Conservation (phyloP, 192 early-diverging fungal species). For the Rhizoclosmatium globosum region DNA sequence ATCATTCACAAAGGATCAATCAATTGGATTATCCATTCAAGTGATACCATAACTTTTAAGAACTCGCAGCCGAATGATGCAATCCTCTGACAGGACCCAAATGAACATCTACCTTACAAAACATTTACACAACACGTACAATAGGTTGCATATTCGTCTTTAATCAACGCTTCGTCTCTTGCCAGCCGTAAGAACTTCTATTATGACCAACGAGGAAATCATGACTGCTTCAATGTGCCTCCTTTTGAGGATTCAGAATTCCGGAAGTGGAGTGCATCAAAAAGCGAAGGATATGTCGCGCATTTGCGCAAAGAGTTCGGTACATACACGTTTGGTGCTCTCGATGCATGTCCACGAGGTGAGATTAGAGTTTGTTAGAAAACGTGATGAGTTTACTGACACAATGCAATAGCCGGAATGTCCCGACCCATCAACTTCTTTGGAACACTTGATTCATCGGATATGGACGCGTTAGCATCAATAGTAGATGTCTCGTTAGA, state of each 20-base stretch:
- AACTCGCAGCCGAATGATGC: too few species aligned
- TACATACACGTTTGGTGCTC: slow-evolving; percentile 82
- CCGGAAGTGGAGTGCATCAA: not conserved
- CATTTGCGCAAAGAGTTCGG: slow-evolving; percentile 68
- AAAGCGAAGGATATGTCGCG: slow-evolving; percentile 36
- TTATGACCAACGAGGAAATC: slow-evolving; percentile 92
- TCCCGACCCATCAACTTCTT: slow-evolving; percentile 91
- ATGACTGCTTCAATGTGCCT: slow-evolving; percentile 85
- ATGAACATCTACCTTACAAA: too few species aligned
- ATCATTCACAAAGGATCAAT: too few species aligned
- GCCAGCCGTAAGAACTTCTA: slow-evolving; percentile 63
- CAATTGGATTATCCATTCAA: too few species aligned
- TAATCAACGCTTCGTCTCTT: slow-evolving; percentile 64
- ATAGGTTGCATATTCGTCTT: slow-evolving; percentile 65
- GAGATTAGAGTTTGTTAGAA: too few species aligned
- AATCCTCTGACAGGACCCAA: too few species aligned
- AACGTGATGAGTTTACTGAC: too few species aligned
- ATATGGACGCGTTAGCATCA: slow-evolving; percentile 75
- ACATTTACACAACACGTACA: too few species aligned
- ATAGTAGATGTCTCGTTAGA: slow-evolving; percentile 56
- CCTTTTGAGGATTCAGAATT: slow-evolving; percentile 8
- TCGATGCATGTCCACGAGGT: slow-evolving; percentile 65
- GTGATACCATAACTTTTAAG: too few species aligned
- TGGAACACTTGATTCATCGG: slow-evolving; percentile 76
- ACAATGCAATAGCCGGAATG: slow-evolving; percentile 74